Evolutionary conservation across 805 yeast genomes (phyloP), one percentile per base, ranked within the genome.

Genomic region (Ogataea polymorpha): DNA sequence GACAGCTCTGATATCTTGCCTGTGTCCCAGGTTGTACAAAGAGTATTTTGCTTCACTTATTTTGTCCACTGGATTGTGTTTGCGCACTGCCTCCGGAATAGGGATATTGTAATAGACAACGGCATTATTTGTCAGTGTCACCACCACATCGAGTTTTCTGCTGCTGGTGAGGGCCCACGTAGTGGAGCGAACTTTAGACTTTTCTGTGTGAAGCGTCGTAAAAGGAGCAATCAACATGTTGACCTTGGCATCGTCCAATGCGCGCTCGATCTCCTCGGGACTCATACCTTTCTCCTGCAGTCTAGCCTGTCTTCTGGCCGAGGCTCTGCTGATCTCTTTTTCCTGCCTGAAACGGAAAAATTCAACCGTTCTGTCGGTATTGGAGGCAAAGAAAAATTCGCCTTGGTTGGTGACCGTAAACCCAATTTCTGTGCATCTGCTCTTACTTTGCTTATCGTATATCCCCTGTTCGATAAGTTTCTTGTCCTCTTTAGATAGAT

Each of bases 1-100:
- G 57, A 87, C 68, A 4, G 95, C 74, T 54, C 99, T 75, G 20
- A 91, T 74, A 62, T 93, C 99, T 2, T 88, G 79, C 59, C 97
- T 78, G 62, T 90, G 97, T 15, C 99, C 99, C 39, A 77, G 74
- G 30, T 79, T 63, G 36, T 89, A 96, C 16, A 93, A 70, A 2
- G 80, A 63, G 53, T 76, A 76, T 32, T 71, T 65, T 49, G 74
- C 80, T 3, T 60, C 64, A 0, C 62, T 48, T 8, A 73, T 53
- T 16, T 72, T 76, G 26, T 67, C 66, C 9, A 64, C 58, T 8
- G 57, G 50, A 17, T 72, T 65, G 26, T 73, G 71, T 45, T 82
- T 82, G 46, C 74, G 74, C 26, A 66, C 63, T 26, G 72, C 70
- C 39, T 82, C 86, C 6, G 86, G 82, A 9, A 79, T 46, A 13